A percentile compares a stretch with the other conserved stretches of the same genome.
Conservation (phyloP, 257 asterid genomes). For the Nicotiana undulata region DNA sequence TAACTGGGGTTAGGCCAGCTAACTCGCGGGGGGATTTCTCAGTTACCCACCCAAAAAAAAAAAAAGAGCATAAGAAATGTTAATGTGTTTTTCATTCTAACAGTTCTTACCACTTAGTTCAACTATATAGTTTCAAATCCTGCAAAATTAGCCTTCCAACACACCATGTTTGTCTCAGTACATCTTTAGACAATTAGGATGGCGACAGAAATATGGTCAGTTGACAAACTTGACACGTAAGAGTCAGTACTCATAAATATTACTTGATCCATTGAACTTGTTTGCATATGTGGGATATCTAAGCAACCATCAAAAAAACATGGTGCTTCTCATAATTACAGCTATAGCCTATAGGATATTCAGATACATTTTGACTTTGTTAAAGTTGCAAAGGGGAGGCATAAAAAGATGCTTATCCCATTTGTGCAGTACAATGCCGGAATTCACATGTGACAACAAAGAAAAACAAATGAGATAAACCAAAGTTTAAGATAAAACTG, state of each 20-base stretch:
- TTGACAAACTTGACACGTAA: not conserved
- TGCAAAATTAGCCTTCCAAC: not conserved
- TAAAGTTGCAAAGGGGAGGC: not conserved
- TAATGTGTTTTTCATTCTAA: too few relatives aligned
- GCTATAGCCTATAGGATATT: not conserved
- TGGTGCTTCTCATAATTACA: not conserved
- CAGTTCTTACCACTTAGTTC: not conserved
- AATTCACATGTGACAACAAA: not conserved
- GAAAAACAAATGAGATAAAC: not conserved
- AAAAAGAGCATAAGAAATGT: too few relatives aligned
- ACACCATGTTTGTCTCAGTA: not conserved
- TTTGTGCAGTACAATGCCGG: not conserved
- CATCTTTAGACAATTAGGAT: not conserved
- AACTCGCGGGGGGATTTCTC: not conserved
- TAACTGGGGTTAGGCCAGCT: not conserved
- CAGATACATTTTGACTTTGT: not conserved
- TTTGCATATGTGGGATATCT: not conserved
- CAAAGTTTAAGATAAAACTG: not conserved
- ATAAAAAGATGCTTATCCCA: not conserved
- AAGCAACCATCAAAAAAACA: not conserved
- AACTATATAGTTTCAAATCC: not conserved
- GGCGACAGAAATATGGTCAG: not conserved
- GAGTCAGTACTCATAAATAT: not conserved
- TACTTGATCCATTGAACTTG: not conserved
- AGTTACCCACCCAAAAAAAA: too few relatives aligned